phyloP scores from a whole-genome alignment of 2,329 filamentous ascomycete genomes.

The Torrubiellomyces zombiae region DNA sequence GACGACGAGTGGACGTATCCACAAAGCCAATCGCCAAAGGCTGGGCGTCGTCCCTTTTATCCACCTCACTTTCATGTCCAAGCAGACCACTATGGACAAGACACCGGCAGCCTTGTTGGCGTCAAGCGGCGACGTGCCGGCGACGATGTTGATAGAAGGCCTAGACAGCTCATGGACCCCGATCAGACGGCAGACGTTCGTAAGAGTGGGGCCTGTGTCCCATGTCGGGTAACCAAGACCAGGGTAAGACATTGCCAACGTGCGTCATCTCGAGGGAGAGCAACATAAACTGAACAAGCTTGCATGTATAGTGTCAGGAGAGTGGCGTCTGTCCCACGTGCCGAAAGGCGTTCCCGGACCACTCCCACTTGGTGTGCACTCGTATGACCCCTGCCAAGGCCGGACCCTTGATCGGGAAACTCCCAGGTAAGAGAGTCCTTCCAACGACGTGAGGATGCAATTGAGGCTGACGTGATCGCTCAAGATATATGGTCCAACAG shows the following conservation, averaged over 20 bases:
- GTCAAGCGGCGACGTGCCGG: conserved; percentile 20
- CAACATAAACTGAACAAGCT: conserved; percentile 28
- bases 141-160: conserved; percentile 17
- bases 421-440: conserved; percentile 20
- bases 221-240: conserved; percentile 30
- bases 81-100: conserved; percentile 10
- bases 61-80: conserved; percentile 16
- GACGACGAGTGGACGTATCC: conserved; percentile 25
- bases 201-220: conserved; percentile 29
- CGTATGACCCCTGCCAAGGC: conserved; percentile 19
- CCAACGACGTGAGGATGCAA: too few relatives aligned
- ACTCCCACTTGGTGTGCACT: conserved; percentile 22
- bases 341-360: conserved; percentile 22
- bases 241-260: conserved; percentile 23
- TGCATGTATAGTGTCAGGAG: conserved; percentile 18
- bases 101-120: conserved; percentile 10
- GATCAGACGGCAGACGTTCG: conserved; percentile 32
- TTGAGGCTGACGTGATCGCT: conserved; percentile 9
- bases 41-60: conserved; percentile 13
- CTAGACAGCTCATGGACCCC: conserved; percentile 19
- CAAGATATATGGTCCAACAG: conserved; percentile 21
- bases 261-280: conserved; percentile 30
- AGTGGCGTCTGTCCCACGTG: conserved; percentile 25
- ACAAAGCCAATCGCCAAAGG: conserved; percentile 17
- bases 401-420: conserved; percentile 21